phyloP scores from a whole-genome alignment of 2,329 filamentous ascomycete genomes.

The Colletotrichum euphorbiae region DNA sequence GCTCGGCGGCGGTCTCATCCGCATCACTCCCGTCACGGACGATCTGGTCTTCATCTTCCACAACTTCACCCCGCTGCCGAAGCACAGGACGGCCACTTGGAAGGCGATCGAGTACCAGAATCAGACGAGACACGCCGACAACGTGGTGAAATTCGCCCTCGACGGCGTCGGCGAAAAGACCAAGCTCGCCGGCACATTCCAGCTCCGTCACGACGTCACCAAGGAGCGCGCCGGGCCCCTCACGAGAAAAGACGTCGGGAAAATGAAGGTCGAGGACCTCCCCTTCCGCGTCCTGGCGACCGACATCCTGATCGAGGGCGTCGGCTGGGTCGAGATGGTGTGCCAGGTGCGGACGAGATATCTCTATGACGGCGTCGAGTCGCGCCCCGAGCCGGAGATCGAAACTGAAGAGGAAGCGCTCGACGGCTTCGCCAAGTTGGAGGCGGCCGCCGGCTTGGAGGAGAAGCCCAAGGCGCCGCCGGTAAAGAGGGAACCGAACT shows the following conservation, averaged over 20 bases:
- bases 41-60: conserved; percentile 80
- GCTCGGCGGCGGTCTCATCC: conserved; percentile 85
- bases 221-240: conserved; percentile 80
- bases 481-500: conserved; percentile 48
- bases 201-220: conserved; percentile 86
- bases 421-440: conserved; percentile 38
- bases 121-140: conserved; percentile 67
- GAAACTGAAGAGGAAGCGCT: conserved; percentile 35
- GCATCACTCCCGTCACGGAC: conserved; percentile 80
- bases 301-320: conserved; percentile 91
- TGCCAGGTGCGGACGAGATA: conserved; percentile 79
- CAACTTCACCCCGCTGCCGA: conserved; percentile 82
- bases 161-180: conserved; percentile 69
- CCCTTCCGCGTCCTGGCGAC: conserved; percentile 84
- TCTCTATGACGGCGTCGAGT: conserved; percentile 49
- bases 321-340: conserved; percentile 91
- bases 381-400: conserved; percentile 37
- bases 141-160: conserved; percentile 72
- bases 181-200: conserved; percentile 78
- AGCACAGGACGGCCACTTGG: conserved; percentile 81
- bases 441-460: conserved; percentile 40
- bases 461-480: conserved; percentile 36
- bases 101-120: conserved; percentile 83
- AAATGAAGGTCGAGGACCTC: conserved; percentile 73
- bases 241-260: conserved; percentile 71